Evolutionary conservation across 129 eudicot genomes (phyloP).

Genomic region (Erigeron canadensis): DNA sequence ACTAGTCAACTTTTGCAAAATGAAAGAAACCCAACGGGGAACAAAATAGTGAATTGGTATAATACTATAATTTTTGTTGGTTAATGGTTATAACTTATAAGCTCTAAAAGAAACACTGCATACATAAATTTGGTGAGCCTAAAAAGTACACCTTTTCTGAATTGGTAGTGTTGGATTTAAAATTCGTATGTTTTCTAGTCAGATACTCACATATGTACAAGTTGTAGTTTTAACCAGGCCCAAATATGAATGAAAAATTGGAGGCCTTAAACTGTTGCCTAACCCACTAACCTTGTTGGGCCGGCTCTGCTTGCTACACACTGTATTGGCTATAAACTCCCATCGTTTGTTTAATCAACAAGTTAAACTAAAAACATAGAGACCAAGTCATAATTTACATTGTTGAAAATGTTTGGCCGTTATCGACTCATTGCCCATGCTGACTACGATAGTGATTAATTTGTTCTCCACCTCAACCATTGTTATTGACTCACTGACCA

Average conservation of each 20-base stretch:
- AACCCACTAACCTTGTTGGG: too few relatives aligned
- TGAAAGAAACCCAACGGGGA: background rate
- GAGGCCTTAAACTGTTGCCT: too few relatives aligned
- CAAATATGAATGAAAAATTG: too few relatives aligned
- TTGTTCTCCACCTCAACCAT: constrained; percentile 16
- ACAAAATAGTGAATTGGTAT: constrained; percentile 10
- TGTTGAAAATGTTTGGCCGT: background rate
- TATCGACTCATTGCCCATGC: constrained; percentile 20
- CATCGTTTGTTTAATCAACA: background rate
- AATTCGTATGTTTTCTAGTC: too few relatives aligned
- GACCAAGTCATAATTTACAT: constrained; percentile 4
- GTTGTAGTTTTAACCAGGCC: too few relatives aligned
- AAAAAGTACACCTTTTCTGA: too few relatives aligned
- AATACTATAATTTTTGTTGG: too few relatives aligned
- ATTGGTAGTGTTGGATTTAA: too few relatives aligned
- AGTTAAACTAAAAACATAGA: constrained; percentile 16
- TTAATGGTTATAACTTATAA: too few relatives aligned
- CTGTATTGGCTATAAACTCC: background rate
- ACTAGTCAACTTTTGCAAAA: background rate
- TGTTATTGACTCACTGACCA: constrained; percentile 16
- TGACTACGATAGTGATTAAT: constrained; percentile 10
- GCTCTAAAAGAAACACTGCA: too few relatives aligned
- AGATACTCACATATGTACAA: too few relatives aligned
- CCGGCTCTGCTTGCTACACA: background rate
- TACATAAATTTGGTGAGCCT: too few relatives aligned